Conservation (phyloP, 2,329 filamentous ascomycete species). For the Ophiostoma ulmi region DNA sequence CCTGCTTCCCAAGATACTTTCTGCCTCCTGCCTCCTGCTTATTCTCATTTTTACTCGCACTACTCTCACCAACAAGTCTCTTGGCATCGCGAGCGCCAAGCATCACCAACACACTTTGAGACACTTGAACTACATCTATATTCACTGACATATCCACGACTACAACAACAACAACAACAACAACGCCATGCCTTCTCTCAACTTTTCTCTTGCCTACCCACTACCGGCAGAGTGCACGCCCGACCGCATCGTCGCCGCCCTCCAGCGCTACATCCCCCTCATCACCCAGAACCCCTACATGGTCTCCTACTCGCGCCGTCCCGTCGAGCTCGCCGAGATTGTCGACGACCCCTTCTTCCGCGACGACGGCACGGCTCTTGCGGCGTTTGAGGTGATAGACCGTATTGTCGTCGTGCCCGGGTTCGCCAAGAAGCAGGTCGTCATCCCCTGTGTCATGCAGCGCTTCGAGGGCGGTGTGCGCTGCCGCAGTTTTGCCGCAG, state of each 20-base stretch:
- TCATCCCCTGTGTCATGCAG: conserved; percentile 43
- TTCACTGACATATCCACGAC: neutral
- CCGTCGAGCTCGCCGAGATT: conserved; percentile 34
- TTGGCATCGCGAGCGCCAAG: neutral
- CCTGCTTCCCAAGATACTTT: no score
- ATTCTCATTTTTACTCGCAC: neutral
- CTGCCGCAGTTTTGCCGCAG: conserved; percentile 41
- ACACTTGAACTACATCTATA: neutral
- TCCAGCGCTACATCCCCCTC: conserved; percentile 41
- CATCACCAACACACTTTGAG: neutral
- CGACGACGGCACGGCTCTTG: conserved; percentile 32
- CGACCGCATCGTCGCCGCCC: conserved; percentile 36
- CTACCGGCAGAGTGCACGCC: conserved; percentile 40
- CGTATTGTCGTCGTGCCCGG: conserved; percentile 40
- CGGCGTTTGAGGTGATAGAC: conserved; percentile 35
- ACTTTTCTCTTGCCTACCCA: conserved; percentile 39
- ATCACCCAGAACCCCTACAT: conserved; percentile 40
- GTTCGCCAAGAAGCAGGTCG: conserved; percentile 38
- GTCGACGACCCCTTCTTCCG: conserved; percentile 42
- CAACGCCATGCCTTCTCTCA: conserved; percentile 33
- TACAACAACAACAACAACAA: no score
- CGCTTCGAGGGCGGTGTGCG: conserved; percentile 39
- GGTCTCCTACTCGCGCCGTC: conserved; percentile 36
- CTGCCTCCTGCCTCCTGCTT: no score
- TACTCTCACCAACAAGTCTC: neutral